phyloP scores from a whole-genome alignment of 2,329 filamentous ascomycete genomes.

The Epichloe hybrida region DNA sequence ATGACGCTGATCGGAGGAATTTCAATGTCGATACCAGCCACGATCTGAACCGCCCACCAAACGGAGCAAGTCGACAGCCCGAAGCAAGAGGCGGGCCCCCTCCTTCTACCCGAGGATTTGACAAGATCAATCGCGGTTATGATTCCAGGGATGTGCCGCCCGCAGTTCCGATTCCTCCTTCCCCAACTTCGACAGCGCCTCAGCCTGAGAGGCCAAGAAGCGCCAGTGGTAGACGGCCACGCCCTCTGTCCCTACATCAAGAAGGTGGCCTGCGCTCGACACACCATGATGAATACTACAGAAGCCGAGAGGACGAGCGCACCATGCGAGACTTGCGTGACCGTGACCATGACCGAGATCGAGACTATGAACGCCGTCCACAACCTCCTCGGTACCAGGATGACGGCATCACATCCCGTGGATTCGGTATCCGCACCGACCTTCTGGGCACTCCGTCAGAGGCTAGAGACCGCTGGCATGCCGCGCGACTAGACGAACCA shows the following conservation, averaged over 20 bases:
- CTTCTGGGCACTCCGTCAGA: conserved; percentile 26
- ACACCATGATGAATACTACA: conserved; percentile 35
- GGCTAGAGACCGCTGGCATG: conserved; percentile 23
- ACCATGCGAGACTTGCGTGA: conserved; percentile 29
- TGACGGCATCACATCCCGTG: conserved; percentile 31
- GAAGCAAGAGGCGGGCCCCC: conserved; percentile 45
- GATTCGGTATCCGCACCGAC: conserved; percentile 38
- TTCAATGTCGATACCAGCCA: conserved; percentile 33
- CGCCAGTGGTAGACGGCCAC: conserved; percentile 13
- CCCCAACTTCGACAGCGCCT: conserved; percentile 15
- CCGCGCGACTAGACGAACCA: conserved; percentile 17
- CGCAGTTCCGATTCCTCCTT: conserved; percentile 25
- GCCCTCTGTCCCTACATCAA: conserved; percentile 40
- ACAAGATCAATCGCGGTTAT: conserved; percentile 48
- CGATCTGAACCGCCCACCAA: conserved; percentile 31
- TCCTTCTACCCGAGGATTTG: conserved; percentile 56
- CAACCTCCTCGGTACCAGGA: conserved; percentile 28
- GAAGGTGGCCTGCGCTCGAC: conserved; percentile 30
- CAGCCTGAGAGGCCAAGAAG: conserved; percentile 10
- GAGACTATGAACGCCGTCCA: conserved; percentile 19
- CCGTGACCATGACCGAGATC: conserved; percentile 15
- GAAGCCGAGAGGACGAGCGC: conserved; percentile 34
- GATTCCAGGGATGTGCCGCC: conserved; percentile 31
- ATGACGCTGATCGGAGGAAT: conserved; percentile 30
- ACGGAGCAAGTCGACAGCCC: conserved; percentile 21